These are phyloP conservation scores for Fusarium concolor DNA, from an alignment of 2,329 filamentous ascomycete genomes.

Conservation along the genomic window DNA sequence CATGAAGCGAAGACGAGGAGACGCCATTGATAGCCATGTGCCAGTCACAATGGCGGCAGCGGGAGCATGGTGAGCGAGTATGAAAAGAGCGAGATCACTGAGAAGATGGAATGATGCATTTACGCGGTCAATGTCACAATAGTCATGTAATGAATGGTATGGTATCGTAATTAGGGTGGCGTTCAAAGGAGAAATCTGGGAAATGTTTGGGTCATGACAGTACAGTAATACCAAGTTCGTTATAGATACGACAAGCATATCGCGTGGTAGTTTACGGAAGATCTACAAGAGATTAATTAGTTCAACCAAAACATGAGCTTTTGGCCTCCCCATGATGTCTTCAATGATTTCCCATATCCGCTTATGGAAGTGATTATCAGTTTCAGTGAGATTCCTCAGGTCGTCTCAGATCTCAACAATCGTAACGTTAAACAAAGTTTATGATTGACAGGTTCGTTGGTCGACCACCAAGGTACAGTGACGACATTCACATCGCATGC, in stretches of 20 bases:
- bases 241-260: conserved; percentile 22
- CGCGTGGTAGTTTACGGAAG: conserved; percentile 21
- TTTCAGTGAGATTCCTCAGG: background rate
- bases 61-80: conserved; percentile 47
- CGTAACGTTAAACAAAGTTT: background rate
- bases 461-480: conserved; percentile 16
- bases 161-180: conserved; percentile 13
- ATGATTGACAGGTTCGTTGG: conserved; percentile 9
- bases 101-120: conserved; percentile 32
- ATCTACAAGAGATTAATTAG: conserved; percentile 12
- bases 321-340: background rate
- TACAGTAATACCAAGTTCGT: conserved; percentile 33
- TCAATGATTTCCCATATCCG: background rate
- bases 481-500: conserved; percentile 21
- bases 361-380: background rate
- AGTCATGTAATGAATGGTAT: conserved; percentile 18
- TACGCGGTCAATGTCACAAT: conserved; percentile 32
- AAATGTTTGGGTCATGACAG: conserved; percentile 18
- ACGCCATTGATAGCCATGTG: conserved; percentile 49
- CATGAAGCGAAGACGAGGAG: conserved; percentile 53
- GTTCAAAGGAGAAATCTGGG: conserved; percentile 14
- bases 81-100: conserved; percentile 11
- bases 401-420: conserved; percentile 8
- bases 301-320: background rate
- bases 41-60: conserved; percentile 47